Evolutionary conservation across 768 basidiomycete species (phyloP).

Genomic region (Goffeauzyma gilvescens): DNA sequence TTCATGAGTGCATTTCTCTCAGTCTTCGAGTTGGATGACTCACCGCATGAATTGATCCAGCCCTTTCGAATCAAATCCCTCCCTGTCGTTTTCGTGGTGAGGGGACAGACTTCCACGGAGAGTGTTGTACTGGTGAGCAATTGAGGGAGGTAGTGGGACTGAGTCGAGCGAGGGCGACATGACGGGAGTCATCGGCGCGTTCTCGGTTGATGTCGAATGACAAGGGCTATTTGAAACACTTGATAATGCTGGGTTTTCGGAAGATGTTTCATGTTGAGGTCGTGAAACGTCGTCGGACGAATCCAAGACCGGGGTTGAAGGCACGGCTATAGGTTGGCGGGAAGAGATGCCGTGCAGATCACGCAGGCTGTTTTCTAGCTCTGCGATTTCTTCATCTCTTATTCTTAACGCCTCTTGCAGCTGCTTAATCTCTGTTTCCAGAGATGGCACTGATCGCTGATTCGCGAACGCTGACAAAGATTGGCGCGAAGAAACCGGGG

Average conservation of each 20-base stretch:
- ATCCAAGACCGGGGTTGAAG: neutral
- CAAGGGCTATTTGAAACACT: neutral
- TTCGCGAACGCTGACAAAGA: slow-evolving; percentile 34
- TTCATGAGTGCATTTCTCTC: slow-evolving; percentile 5
- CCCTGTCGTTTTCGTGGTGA: slow-evolving; percentile 8
- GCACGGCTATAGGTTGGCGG: slow-evolving; percentile 13
- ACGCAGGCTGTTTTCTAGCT: slow-evolving; percentile 44
- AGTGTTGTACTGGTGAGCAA: slow-evolving; percentile 3
- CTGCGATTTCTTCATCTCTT: slow-evolving; percentile 71
- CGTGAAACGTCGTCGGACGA: neutral
- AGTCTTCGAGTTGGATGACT: slow-evolving; percentile 24
- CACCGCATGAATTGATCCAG: slow-evolving; percentile 86
- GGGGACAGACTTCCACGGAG: slow-evolving; percentile 5
- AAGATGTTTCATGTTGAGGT: neutral
- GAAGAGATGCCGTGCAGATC: slow-evolving; percentile 28
- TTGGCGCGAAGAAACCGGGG: slow-evolving; percentile 13
- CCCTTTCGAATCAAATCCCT: slow-evolving; percentile 41
- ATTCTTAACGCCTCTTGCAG: slow-evolving; percentile 80
- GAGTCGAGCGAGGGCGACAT: neutral
- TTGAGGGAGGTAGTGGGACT: neutral
- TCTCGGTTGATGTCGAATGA: neutral
- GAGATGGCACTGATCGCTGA: slow-evolving; percentile 59
- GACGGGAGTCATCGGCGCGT: neutral
- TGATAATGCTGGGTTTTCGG: neutral
- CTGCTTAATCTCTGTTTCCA: slow-evolving; percentile 90